Evolutionary conservation across 805 yeast species (phyloP).

Genomic region (Pichia occidentalis): DNA sequence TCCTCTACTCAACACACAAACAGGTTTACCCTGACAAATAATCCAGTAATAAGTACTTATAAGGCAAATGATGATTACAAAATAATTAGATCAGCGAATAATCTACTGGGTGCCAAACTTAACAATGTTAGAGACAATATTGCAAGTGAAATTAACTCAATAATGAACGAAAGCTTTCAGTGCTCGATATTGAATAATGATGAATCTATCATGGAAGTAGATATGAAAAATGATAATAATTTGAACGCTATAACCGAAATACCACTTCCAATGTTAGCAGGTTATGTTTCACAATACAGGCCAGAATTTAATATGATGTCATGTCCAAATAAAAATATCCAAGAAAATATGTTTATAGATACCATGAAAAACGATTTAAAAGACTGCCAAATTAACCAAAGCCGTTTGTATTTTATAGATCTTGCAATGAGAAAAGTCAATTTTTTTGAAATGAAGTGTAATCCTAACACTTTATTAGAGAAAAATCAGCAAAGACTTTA

Average conservation of each 20-base stretch:
- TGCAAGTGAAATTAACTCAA: conserved; percentile 11
- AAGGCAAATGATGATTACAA: conserved; percentile 1
- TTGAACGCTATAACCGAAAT: conserved; percentile 6
- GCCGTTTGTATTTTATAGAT: conserved; percentile 20
- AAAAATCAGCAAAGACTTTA: no score
- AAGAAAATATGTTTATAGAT: conserved; percentile 37
- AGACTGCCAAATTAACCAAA: conserved; percentile 1
- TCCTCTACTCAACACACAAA: conserved; percentile 1
- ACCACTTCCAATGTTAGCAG: conserved; percentile 25
- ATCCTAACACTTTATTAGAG: no score
- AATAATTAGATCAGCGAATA: conserved; percentile 5
- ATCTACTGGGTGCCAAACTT: conserved; percentile 3
- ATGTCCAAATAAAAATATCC: conserved; percentile 38
- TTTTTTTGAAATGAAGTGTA: conserved; percentile 14
- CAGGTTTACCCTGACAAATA: not conserved
- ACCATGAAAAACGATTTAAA: conserved; percentile 41
- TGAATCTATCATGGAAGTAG: not conserved
- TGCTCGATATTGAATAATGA: not conserved
- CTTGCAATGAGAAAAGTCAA: conserved; percentile 25
- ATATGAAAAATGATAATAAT: not conserved
- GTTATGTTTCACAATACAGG: conserved; percentile 43
- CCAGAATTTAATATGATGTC: conserved; percentile 47
- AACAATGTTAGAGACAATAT: conserved; percentile 6
- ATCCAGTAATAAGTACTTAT: conserved; percentile 2
- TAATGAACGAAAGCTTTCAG: conserved; percentile 15